A percentile compares a stretch with the other conserved stretches of the same genome.
Evolutionary conservation across 1,284 basidiomycete genomes (phyloP).

Genomic region (Hymenochaete sp.): DNA sequence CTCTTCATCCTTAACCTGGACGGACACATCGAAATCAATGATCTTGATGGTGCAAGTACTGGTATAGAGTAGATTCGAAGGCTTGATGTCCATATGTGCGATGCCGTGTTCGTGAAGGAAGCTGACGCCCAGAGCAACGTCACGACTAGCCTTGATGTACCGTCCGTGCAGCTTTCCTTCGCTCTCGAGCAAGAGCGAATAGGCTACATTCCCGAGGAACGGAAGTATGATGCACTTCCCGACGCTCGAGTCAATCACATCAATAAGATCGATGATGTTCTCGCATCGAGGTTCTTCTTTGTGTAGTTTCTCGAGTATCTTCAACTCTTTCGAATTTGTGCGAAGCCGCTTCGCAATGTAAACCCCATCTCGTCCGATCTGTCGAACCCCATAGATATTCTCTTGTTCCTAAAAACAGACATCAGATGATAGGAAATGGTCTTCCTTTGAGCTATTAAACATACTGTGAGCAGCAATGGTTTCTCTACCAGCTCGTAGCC

Average conservation of each 20-base stretch:
- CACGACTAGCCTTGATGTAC: not conserved
- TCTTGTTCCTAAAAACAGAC: not conserved
- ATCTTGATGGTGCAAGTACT: too few relatives aligned
- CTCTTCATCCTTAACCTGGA: not conserved
- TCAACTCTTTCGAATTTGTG: not conserved
- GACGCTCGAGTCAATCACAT: not conserved
- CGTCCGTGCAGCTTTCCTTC: not conserved
- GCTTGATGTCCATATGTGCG: too few relatives aligned
- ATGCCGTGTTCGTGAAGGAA: not conserved
- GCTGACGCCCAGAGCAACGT: not conserved
- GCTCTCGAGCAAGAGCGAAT: not conserved
- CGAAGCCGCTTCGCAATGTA: not conserved
- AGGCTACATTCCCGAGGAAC: not conserved
- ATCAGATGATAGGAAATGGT: too few relatives aligned
- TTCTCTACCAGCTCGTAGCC: not conserved
- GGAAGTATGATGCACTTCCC: not conserved
- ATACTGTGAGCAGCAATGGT: not conserved
- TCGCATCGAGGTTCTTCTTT: not conserved
- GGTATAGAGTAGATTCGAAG: too few relatives aligned
- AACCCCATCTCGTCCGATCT: not conserved
- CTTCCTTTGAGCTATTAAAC: too few relatives aligned
- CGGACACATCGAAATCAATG: constrained; percentile 2
- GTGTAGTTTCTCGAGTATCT: constrained; percentile 1
- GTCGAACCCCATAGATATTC: constrained; percentile 1
- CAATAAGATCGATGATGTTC: not conserved